These are phyloP conservation scores for Podaxis sp. DNA, from an alignment of 768 basidiomycete species.

Conservation along the genomic window DNA sequence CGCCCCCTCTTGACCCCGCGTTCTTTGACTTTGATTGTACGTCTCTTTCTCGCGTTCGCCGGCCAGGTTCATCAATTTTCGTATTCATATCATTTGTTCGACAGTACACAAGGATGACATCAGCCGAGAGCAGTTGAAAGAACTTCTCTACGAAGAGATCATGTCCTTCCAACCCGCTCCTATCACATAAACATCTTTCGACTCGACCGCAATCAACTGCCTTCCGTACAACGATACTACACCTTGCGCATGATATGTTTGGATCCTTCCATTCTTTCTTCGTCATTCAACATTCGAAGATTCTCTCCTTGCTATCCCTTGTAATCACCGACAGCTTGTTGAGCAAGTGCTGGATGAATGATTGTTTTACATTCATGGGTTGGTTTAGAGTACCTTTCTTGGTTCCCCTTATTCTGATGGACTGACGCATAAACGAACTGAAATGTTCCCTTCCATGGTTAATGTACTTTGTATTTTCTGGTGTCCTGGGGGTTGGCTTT, in stretches of 20 bases:
- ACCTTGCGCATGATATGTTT: not conserved
- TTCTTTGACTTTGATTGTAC: constrained; percentile 97
- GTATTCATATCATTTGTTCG: constrained; percentile 3
- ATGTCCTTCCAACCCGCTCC: constrained; percentile 75
- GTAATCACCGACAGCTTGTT: not conserved
- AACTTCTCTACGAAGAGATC: constrained; percentile 93
- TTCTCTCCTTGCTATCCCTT: not conserved
- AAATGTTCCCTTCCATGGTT: not conserved
- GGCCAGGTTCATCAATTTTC: not conserved
- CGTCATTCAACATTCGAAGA: not conserved
- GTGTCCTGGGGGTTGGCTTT: not conserved
- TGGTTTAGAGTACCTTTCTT: not conserved
- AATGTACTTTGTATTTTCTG: not conserved
- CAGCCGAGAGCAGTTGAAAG: constrained; percentile 93
- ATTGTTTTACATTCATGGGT: not conserved
- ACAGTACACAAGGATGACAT: constrained; percentile 94
- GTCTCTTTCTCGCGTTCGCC: constrained; percentile 17
- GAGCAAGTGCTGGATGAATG: not conserved
- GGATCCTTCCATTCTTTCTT: not conserved
- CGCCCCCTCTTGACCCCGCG: constrained; percentile 90
- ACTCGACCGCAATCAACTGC: not conserved
- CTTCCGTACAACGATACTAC: not conserved
- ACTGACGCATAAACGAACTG: not conserved
- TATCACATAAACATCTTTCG: constrained; percentile 35
- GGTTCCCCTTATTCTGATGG: not conserved